These are phyloP conservation scores for Metarhizium rileyi DNA, from an alignment of 2,329 filamentous ascomycete genomes.

Conservation along the genomic window DNA sequence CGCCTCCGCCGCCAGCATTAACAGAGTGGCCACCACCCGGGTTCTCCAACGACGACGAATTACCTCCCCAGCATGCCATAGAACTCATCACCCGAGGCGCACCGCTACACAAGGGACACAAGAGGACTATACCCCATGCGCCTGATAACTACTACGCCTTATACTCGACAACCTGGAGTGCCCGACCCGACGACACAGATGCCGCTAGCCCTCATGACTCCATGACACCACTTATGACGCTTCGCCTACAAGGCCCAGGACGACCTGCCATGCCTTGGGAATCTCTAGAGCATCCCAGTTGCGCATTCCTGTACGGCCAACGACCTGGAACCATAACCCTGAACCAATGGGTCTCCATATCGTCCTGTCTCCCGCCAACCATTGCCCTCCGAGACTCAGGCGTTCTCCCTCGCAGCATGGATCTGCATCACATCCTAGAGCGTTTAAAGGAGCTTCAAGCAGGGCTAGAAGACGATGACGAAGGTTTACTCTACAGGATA, in stretches of 20 bases:
- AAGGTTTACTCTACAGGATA: conserved; percentile 49
- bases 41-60: conserved; percentile 36
- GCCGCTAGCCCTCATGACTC: conserved; percentile 40
- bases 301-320: conserved; percentile 56
- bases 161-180: conserved; percentile 40
- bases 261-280: conserved; percentile 50
- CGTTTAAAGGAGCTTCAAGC: conserved; percentile 49
- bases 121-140: conserved; percentile 42
- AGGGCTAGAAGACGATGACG: conserved; percentile 46
- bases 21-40: conserved; percentile 47
- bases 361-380: conserved; percentile 43
- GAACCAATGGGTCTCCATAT: conserved; percentile 56
- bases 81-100: conserved; percentile 49
- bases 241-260: conserved; percentile 35
- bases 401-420: conserved; percentile 49
- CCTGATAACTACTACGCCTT: conserved; percentile 46
- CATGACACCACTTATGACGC: conserved; percentile 50
- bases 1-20: conserved; percentile 1
- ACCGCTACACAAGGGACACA: conserved; percentile 46
- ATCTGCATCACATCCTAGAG: conserved; percentile 46
- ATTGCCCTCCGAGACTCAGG: conserved; percentile 50
- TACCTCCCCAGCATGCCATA: conserved; percentile 44
- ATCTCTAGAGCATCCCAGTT: conserved; percentile 65
- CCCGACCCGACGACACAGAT: conserved; percentile 34
- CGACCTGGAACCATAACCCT: conserved; percentile 62